Evolutionary conservation across 179 eudicot species (phyloP).

Genomic region (Drosera spatulata): DNA sequence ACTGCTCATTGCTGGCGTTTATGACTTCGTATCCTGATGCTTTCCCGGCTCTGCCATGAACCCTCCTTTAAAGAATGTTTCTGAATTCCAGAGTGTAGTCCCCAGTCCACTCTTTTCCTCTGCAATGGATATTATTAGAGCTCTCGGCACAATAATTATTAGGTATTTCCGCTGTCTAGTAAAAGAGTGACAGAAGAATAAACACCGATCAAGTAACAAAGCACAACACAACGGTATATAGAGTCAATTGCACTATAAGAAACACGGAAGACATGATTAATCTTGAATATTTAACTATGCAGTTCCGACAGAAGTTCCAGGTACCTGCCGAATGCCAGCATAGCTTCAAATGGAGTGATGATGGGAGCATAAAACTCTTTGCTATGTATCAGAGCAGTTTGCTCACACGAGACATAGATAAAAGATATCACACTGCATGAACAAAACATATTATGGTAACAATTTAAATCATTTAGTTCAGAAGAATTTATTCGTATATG

Average conservation of each 20-base stretch:
- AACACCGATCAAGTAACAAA: too few relatives aligned
- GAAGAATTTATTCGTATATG: too few relatives aligned
- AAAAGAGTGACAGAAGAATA: neutral
- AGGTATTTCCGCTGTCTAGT: neutral
- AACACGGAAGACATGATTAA: neutral
- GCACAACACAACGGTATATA: too few relatives aligned
- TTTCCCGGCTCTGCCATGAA: neutral
- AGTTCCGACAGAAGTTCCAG: neutral
- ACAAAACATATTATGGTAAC: too few relatives aligned
- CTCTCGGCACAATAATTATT: neutral
- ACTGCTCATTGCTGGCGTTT: too few relatives aligned
- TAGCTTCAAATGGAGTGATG: conserved; percentile 92
- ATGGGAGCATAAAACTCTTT: conserved; percentile 95
- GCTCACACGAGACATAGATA: conserved; percentile 79
- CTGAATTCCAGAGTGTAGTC: neutral
- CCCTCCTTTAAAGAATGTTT: neutral
- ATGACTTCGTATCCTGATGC: too few relatives aligned
- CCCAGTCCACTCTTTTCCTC: neutral
- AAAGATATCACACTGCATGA: conserved; percentile 98
- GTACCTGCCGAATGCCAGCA: conserved; percentile 85
- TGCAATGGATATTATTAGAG: neutral
- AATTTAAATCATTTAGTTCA: too few relatives aligned
- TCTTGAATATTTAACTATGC: too few relatives aligned
- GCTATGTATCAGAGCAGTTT: conserved; percentile 96
- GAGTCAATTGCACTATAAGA: neutral